phyloP scores from a whole-genome alignment of 2,329 filamentous ascomycete species.

The Penicillium hesseltinei region DNA sequence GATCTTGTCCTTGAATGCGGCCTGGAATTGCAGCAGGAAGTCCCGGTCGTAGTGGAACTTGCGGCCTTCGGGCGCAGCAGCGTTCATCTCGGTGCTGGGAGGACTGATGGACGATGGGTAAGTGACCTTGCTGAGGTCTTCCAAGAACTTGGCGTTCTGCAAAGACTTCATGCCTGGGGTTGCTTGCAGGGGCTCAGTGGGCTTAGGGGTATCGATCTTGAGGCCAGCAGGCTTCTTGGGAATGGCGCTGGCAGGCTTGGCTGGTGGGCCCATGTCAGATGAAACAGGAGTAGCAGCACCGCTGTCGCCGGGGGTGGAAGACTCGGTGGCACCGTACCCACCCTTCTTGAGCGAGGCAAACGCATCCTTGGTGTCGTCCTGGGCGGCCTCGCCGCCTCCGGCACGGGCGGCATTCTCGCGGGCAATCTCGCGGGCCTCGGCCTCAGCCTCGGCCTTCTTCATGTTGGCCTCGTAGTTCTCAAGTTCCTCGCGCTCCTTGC shows the following conservation, averaged over 20 bases:
- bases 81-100: slow-evolving; percentile 87
- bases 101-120: slow-evolving; percentile 84
- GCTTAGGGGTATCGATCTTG: slow-evolving; percentile 82
- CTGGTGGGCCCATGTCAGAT: slow-evolving; percentile 48
- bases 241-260: slow-evolving; percentile 53
- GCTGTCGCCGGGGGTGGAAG: slow-evolving; percentile 44
- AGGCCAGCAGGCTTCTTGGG: slow-evolving; percentile 84
- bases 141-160: slow-evolving; percentile 85
- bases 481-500: slow-evolving; percentile 47
- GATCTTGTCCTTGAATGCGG: slow-evolving; percentile 94
- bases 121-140: slow-evolving; percentile 71
- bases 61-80: slow-evolving; percentile 64
- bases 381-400: slow-evolving; percentile 34
- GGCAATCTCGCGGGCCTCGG: slow-evolving; percentile 48
- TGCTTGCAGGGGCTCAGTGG: slow-evolving; percentile 85
- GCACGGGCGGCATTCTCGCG: slow-evolving; percentile 34
- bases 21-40: slow-evolving; percentile 95
- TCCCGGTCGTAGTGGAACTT: slow-evolving; percentile 96
- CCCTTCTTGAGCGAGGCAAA: slow-evolving; percentile 48
- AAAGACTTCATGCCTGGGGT: slow-evolving; percentile 91
- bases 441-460: slow-evolving; percentile 50
- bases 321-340: slow-evolving; percentile 36
- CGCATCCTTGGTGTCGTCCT: slow-evolving; percentile 30
- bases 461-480: slow-evolving; percentile 48
- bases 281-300: slow-evolving; percentile 46